Conservation (phyloP, 495 filamentous ascomycete genomes). For the Tetracladium marchalianum region DNA sequence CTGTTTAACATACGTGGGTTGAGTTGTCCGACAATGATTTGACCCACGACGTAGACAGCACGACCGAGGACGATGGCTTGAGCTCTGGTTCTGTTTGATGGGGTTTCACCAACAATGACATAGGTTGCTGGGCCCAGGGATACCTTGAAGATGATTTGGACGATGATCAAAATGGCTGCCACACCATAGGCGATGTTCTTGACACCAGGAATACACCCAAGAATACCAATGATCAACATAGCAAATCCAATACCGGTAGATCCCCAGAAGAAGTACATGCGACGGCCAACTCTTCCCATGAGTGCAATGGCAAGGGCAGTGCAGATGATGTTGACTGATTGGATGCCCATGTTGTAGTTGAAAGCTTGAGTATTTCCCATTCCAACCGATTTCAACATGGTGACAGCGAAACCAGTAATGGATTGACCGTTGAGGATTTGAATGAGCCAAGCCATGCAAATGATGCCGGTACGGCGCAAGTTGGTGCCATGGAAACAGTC, state of each 20-base stretch:
- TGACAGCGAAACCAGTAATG: constrained; percentile 52
- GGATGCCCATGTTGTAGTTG: constrained; percentile 54
- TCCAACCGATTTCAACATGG: constrained; percentile 60
- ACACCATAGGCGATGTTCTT: constrained; percentile 45
- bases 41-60: constrained; percentile 58
- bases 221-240: constrained; percentile 60
- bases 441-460: constrained; percentile 57
- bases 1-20: constrained; percentile 63
- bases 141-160: constrained; percentile 61
- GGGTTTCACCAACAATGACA: constrained; percentile 63
- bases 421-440: constrained; percentile 56
- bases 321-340: constrained; percentile 61
- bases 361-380: constrained; percentile 47
- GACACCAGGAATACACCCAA: constrained; percentile 47
- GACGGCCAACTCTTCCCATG: constrained; percentile 54
- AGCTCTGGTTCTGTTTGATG: constrained; percentile 58
- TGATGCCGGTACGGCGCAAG: constrained; percentile 46
- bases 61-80: constrained; percentile 63
- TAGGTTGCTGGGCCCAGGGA: constrained; percentile 69
- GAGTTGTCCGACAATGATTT: constrained; percentile 55
- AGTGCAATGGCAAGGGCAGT: constrained; percentile 63
- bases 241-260: constrained; percentile 49
- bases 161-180: constrained; percentile 56
- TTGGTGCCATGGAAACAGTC: constrained; percentile 46
- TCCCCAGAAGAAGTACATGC: constrained; percentile 56